Evolutionary conservation across 2,329 filamentous ascomycete genomes (phyloP), one percentile per base, ranked within the genome.

Genomic region (Thyridium curvatum): DNA sequence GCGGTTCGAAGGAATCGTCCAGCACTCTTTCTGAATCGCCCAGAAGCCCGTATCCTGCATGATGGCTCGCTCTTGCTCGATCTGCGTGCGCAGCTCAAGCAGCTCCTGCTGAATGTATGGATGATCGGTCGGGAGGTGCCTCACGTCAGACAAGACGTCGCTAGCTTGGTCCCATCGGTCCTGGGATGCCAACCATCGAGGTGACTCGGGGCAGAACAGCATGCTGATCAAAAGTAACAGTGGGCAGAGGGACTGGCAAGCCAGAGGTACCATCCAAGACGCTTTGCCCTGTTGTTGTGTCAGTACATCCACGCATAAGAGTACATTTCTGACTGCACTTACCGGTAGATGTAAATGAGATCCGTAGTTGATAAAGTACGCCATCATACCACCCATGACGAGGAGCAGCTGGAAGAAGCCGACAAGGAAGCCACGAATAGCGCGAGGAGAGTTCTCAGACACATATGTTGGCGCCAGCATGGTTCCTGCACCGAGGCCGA

Each of bases 141-240:
- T 53, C n/a, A 65, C 51, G 33, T 46, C 48, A 3, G 51, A 45
- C 2, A 65, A 51, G 3, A 72, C 68, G 0, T 39, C 41, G 18
- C 68, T 70, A 8, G 79, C 74, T 41, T 79, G 68, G 44, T 82
- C 78, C 75, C 77, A 81, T 32, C 69, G 67, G 49, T 82, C 76
- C 51, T 74, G 68, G 42, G 76, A 77, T 17, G 77, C 79, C 4
- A 82, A 66, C 64, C 73, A 82, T 35, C 79, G 67, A 10, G 77
- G 77, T 0, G 75, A 80, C 50, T 83, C 79, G 50, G 74, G 71
- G 64, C 74, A 78, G 37, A 80, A 57, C 3, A 73, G 52, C 72
- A 83, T 82, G 45, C 73, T 66, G 26, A 62, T 37, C 41, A 79
- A 66, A 4, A 83, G 66, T 18, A 80, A 58, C 3, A 78, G 50